Percentiles rank a stretch among this genome's conserved stretches.
Conservation (phyloP, 352 stramenopile species). For the Globisporangium nodosum region DNA sequence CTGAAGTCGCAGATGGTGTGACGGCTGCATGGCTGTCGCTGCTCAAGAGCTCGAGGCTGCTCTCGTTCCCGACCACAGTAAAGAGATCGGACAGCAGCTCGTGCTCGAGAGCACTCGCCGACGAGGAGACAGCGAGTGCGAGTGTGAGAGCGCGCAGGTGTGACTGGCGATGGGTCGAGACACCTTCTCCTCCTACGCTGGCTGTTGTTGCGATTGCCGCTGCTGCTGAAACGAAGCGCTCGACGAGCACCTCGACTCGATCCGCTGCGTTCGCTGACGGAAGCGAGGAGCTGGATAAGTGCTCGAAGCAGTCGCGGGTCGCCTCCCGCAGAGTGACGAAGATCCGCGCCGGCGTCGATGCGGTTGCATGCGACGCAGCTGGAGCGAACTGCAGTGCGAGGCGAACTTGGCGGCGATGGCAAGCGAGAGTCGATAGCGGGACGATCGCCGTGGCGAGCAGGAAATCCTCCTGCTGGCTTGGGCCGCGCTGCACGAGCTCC, state of each 20-base stretch:
- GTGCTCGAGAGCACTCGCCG: background rate
- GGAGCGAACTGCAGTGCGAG: slow-evolving; percentile 24
- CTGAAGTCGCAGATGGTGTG: slow-evolving; percentile 10
- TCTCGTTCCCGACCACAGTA: background rate
- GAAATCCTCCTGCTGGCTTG: slow-evolving; percentile 61
- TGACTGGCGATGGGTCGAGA: background rate
- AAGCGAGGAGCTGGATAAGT: background rate
- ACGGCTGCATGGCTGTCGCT: slow-evolving; percentile 1
- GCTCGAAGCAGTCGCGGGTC: slow-evolving; percentile 2
- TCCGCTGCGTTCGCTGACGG: background rate
- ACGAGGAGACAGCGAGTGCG: background rate
- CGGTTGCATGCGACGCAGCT: background rate
- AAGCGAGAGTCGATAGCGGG: slow-evolving; percentile 17
- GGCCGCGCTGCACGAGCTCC: slow-evolving; percentile 55
- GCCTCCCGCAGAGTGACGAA: slow-evolving; percentile 18
- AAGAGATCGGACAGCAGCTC: slow-evolving; percentile 7
- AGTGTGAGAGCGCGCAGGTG: background rate
- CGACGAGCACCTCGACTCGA: slow-evolving; percentile 19
- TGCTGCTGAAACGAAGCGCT: slow-evolving; percentile 7
- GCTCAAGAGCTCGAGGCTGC: background rate
- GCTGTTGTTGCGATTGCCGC: background rate
- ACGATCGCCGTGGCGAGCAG: slow-evolving; percentile 29
- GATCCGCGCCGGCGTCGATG: slow-evolving; percentile 3
- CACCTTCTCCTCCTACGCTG: background rate
- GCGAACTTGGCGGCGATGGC: slow-evolving; percentile 18